Percentiles rank a stretch among this genome's conserved stretches.
phyloP scores from a whole-genome alignment of 371 early-diverging fungal genomes.

The Chytridiales sp. region DNA sequence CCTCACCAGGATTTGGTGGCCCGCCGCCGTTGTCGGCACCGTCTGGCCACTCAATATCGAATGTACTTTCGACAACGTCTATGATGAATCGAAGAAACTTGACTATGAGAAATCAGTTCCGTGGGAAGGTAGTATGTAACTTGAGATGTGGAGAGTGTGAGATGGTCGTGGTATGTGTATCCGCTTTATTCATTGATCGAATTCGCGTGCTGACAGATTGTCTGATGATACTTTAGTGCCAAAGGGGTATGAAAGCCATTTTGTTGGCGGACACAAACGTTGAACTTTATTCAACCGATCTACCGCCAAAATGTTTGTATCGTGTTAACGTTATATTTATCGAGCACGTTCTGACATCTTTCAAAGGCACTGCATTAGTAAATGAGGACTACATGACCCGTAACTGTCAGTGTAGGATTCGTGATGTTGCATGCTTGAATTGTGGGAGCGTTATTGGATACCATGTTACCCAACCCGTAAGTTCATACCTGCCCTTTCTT shows the following conservation, averaged over 20 bases:
- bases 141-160: conserved; percentile 60
- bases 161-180: conserved; percentile 42
- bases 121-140: conserved; percentile 61
- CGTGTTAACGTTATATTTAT: not conserved
- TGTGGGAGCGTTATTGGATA: conserved; percentile 49
- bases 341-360: not conserved
- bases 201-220: not conserved
- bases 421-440: conserved; percentile 90
- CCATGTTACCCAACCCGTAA: conserved; percentile 80
- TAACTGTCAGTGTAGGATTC: conserved; percentile 88
- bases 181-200: not conserved
- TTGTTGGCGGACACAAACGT: conserved; percentile 85
- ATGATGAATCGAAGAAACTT: too few species aligned
- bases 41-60: too few species aligned
- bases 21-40: too few species aligned
- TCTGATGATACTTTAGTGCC: conserved; percentile 42
- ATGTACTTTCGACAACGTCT: too few species aligned
- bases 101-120: conserved; percentile 46
- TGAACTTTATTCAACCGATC: conserved; percentile 74
- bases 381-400: conserved; percentile 88
- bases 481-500: too few species aligned
- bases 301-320: conserved; percentile 74
- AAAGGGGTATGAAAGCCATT: conserved; percentile 86
- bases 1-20: too few species aligned
- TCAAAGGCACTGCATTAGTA: conserved; percentile 76